A percentile compares a stretch with the other conserved stretches of the same genome.
Evolutionary conservation across 768 basidiomycete species (phyloP).

Genomic region (Dacryopinax primogenitus): DNA sequence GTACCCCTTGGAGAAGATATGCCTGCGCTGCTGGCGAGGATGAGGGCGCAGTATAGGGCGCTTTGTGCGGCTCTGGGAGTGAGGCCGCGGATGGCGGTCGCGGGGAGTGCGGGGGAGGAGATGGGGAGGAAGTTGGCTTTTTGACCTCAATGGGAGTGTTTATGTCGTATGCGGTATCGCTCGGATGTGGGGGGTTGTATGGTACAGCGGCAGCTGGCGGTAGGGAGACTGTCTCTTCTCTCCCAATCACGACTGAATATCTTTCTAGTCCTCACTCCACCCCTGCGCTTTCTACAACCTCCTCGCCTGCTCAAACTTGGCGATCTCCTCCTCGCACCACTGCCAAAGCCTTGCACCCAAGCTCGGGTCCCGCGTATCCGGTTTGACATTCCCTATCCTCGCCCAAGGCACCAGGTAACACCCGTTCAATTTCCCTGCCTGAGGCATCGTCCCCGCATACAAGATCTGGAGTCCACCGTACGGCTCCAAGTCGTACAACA

Average conservation of each 20-base stretch:
- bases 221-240: too few relatives aligned
- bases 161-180: too few relatives aligned
- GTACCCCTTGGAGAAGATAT: slow-evolving; percentile 39
- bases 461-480: slow-evolving; percentile 34
- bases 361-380: slow-evolving; percentile 28
- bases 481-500: neutral
- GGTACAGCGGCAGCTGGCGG: too few relatives aligned
- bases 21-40: slow-evolving; percentile 61
- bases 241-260: neutral
- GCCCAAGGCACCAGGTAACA: slow-evolving; percentile 42
- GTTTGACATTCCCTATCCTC: slow-evolving; percentile 26
- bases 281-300: too few relatives aligned
- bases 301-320: slow-evolving; percentile 4
- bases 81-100: slow-evolving; percentile 30
- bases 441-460: slow-evolving; percentile 34
- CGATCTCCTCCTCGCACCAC: slow-evolving; percentile 38
- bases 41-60: slow-evolving; percentile 74
- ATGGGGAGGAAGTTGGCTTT: neutral
- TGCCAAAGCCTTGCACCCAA: slow-evolving; percentile 33
- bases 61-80: slow-evolving; percentile 75
- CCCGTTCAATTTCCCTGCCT: slow-evolving; percentile 31
- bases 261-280: neutral
- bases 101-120: neutral
- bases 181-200: too few relatives aligned
- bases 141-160: neutral